Base-by-base conservation (phyloP, 2,329 filamentous ascomycete species). In the Verticillium isaacii region DNA sequence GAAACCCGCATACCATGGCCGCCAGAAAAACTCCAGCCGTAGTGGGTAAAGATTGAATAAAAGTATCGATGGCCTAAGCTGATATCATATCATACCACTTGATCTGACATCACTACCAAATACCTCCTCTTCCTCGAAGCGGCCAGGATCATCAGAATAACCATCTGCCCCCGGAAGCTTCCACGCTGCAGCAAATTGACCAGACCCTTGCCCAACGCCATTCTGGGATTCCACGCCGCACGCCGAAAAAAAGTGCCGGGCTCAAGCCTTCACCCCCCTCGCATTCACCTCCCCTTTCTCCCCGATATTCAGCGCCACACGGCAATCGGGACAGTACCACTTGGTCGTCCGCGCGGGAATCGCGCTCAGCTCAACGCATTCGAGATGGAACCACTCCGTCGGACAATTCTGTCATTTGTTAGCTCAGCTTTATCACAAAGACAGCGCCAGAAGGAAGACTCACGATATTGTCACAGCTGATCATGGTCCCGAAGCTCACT, bases 241-340 rank as follows among this genome's bases (percentile, higher is more conserved):
- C 17, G 2, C 37, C 2, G 7, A 41, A 25, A 25, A 25, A n/a
- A 41, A 9, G 34, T 36, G 37, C 37, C 37, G 17, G 6, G 15
- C 4, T 41, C 70, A 80, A 66, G 75, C 81, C 74, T 75, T 82
- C 12, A 86, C 75, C 6, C 83, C 83, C 62, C 85, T 74, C n/a
- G 84, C 84, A 63, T 75, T 88, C 12, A 88, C 83, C 69, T 88
- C 85, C 2, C 86, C 86, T 73, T 81, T 85, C 74, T 86, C 84
- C 6, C 86, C 86, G 67, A 88, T 85, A 57, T 86, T 85, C 36
- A 89, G 74, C 34, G 82, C 75, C 64, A 85, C 82, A 50, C 88
- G 80, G 70, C 91, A 95, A 58, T 92, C 87, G 1, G 90, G 90
- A 73, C 91, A 95, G 69, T 92, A 95, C 91, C 91, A 95, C 74